These are phyloP conservation scores for Piper longum DNA, from an alignment of 164 flowering plant species.

Conservation along the genomic window DNA sequence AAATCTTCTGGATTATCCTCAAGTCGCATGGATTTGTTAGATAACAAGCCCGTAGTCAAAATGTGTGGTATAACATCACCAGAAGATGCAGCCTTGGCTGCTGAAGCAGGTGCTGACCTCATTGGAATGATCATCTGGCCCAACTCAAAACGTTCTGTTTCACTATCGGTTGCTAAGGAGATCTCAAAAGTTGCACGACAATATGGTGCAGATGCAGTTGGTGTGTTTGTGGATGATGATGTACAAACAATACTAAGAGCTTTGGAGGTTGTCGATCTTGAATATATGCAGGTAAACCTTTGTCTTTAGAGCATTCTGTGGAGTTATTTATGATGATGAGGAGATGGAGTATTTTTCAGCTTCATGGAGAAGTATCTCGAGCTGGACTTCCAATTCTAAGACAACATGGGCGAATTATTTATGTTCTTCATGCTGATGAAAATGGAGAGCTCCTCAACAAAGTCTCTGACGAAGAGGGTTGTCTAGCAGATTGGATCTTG, in stretches of 20 bases:
- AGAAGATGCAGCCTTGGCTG: slow-evolving; percentile 24
- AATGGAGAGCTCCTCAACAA: slow-evolving; percentile 60
- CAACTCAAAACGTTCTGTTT: slow-evolving; percentile 76
- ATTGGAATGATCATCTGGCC: slow-evolving; percentile 98
- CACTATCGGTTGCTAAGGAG: slow-evolving; percentile 64
- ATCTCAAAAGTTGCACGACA: slow-evolving; percentile 66
- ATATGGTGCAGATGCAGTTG: slow-evolving; percentile 80
- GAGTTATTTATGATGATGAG: slow-evolving; percentile 10
- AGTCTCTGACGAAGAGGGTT: slow-evolving; percentile 52
- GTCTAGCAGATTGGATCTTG: slow-evolving; percentile 72
- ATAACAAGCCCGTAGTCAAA: slow-evolving; percentile 31
- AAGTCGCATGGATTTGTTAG: slow-evolving; percentile 3
- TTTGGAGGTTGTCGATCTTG: slow-evolving; percentile 51
- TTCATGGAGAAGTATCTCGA: slow-evolving; percentile 77
- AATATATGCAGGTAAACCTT: slow-evolving; percentile 57
- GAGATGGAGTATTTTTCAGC: slow-evolving; percentile 29
- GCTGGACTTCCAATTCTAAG: slow-evolving; percentile 41
- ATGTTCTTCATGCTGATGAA: slow-evolving; percentile 23
- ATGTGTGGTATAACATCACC: slow-evolving; percentile 78
- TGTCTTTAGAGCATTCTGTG: neutral
- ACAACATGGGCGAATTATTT: slow-evolving; percentile 28
- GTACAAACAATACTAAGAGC: slow-evolving; percentile 51
- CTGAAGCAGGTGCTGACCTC: slow-evolving; percentile 29
- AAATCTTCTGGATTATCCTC: slow-evolving; percentile 7
- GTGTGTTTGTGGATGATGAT: slow-evolving; percentile 93